Evolutionary conservation across 257 asterid genomes (phyloP), one percentile per base, ranked within the genome.

Genomic region (Vinca minor): DNA sequence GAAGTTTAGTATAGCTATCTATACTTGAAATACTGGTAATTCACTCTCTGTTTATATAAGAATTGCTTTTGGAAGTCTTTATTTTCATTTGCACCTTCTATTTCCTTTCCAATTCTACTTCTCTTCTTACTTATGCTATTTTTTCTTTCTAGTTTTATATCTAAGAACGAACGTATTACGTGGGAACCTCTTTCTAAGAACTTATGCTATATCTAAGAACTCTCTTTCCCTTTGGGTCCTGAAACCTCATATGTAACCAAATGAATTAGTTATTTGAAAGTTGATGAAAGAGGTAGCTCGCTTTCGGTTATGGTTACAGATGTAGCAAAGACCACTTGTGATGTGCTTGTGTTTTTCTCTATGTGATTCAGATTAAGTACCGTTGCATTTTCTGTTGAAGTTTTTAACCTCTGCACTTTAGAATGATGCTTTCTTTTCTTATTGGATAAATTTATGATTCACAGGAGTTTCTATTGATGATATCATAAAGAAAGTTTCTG

Each of bases 391-490:
- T n/a, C 26, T 17, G 13, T 20, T 20, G 21, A 13, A 20, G 7
- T 44, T 1, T 18, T 3, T 18, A 23, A 0, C 59, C 35, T 42
- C 39, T 26, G 15, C 36, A 8, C 41, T 41, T 1, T 13, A 8
- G 39, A 2, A 8, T 38, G 7, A 4, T 31, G n/a, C 42, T 69
- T 69, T 39, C 12, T 1, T 64, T 35, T 62, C 26, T 64, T 38
- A 48, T 59, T 50, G 34, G 9, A 38, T 55, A 5, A 32, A 20
- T 69, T 76, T 66, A 10, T 56, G 48, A 67, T 77, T 41, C 64
- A 26, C 68, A 89, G 96, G 83, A 67, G 65, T 84, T 67, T 66
- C 75, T 15, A 75, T 71, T 65, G 88, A 89, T 68, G 95, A 87
- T 77, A 79, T 93, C 75, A 66, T 70, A 55, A 70, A 79, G 74